Percentiles rank a stretch among this genome's conserved stretches.
Evolutionary conservation across 805 yeast species (phyloP).

Genomic region (Cephaloascus albidus): DNA sequence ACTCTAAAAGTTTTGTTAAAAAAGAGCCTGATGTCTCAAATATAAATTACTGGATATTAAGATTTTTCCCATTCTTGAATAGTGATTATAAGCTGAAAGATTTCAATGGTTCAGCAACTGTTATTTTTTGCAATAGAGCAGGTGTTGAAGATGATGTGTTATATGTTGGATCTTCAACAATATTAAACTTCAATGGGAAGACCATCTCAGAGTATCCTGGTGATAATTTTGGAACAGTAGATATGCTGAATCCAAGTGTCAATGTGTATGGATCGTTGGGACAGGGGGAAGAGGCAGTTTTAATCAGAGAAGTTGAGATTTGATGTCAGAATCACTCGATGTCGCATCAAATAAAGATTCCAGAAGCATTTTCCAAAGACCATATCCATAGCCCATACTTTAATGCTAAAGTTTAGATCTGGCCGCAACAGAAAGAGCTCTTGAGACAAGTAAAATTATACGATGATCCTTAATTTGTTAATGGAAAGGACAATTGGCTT

Average conservation of each 20-base stretch:
- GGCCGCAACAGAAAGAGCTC: too few species aligned
- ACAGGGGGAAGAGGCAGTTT: slow-evolving; percentile 56
- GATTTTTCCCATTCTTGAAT: slow-evolving; percentile 56
- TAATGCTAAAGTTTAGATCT: too few species aligned
- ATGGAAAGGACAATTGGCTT: too few species aligned
- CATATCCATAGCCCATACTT: too few species aligned
- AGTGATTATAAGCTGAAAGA: not conserved
- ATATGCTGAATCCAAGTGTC: slow-evolving; percentile 40
- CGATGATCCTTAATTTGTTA: too few species aligned
- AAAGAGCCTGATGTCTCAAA: slow-evolving; percentile 36
- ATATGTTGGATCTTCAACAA: slow-evolving; percentile 60
- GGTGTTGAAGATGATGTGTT: slow-evolving; percentile 68
- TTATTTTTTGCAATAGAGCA: slow-evolving; percentile 59
- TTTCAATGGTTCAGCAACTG: slow-evolving; percentile 11
- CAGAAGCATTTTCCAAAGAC: too few species aligned
- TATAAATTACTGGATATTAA: slow-evolving; percentile 63
- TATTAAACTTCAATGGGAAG: slow-evolving; percentile 43
- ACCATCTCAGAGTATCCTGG: slow-evolving; percentile 6
- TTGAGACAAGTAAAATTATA: too few species aligned
- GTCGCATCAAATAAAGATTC: too few species aligned
- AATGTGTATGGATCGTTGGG: slow-evolving; percentile 47
- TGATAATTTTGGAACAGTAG: slow-evolving; percentile 13
- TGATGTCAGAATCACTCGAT: too few species aligned
- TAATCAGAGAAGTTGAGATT: slow-evolving; percentile 49
- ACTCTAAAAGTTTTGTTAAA: slow-evolving; percentile 12